Percentiles rank a stretch among this genome's conserved stretches.
phyloP scores from a whole-genome alignment of 805 yeast species.

The Lipomyces mesembrius region DNA sequence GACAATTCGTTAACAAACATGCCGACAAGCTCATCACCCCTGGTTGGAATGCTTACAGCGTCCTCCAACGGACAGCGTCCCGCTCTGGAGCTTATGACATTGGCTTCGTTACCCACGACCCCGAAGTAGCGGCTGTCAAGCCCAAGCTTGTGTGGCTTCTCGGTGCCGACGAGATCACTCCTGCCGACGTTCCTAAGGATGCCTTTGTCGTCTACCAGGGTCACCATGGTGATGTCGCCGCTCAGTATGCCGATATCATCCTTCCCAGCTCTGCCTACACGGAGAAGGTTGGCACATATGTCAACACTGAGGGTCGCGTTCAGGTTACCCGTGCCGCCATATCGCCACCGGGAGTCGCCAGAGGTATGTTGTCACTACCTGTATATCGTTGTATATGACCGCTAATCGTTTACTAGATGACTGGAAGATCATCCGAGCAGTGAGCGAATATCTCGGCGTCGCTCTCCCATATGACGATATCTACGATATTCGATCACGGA shows the following conservation, averaged over 20 bases:
- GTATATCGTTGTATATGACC: not conserved
- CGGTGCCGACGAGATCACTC: constrained; percentile 80
- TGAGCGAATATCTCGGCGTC: constrained; percentile 73
- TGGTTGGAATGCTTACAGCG: constrained; percentile 81
- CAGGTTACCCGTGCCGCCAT: constrained; percentile 86
- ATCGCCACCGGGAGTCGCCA: constrained; percentile 84
- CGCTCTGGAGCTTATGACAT: constrained; percentile 84
- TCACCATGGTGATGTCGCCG: constrained; percentile 90
- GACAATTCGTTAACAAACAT: constrained; percentile 60
- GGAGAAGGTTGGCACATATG: constrained; percentile 81
- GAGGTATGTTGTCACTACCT: constrained; percentile 43
- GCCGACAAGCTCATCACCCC: constrained; percentile 64
- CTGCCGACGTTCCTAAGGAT: constrained; percentile 74
- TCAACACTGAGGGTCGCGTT: constrained; percentile 88
- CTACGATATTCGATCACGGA: constrained; percentile 67
- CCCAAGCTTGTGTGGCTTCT: constrained; percentile 80
- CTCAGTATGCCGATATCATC: constrained; percentile 83
- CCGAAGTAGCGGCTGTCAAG: constrained; percentile 53
- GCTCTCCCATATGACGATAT: constrained; percentile 78
- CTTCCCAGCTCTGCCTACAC: constrained; percentile 89
- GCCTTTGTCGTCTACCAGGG: constrained; percentile 90
- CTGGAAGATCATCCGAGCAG: constrained; percentile 85
- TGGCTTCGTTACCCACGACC: constrained; percentile 66
- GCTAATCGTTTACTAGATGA: constrained; percentile 56
- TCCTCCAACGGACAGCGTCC: constrained; percentile 85